Evolutionary conservation across 805 yeast genomes (phyloP), one percentile per base, ranked within the genome.

Genomic region (Schwanniomyces occidentalis): DNA sequence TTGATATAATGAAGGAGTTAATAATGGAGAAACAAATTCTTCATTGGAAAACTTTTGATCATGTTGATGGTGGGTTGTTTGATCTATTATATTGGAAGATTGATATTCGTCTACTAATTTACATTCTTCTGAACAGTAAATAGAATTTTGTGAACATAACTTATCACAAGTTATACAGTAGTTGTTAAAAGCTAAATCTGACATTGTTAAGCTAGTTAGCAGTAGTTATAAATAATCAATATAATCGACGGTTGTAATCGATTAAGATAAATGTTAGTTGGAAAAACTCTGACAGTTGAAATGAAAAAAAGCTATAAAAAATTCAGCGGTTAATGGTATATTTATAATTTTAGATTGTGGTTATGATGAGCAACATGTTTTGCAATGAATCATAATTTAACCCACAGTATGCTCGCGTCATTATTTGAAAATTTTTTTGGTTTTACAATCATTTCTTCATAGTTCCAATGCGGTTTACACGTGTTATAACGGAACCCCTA

Each of bases 131-230:
- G 56, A 48, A 41, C 63, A 58, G 37, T 58, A 58, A 5, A 56
- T 47, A 7, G 52, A 42, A 28, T 47, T 51, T 4, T 51, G 45
- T 13, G 43, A 32, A 40, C 55, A 50, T 25, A 61, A 51, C 44
- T 60, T 52, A 41, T 62, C 67, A 44, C 69, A 63, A 25, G 58
- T 47, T 17, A 63, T 55, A 46, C 69, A 63, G 45, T 60, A 63
- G 45, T 63, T 60, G 41, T 63, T 61, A 43, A 63, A 63, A 52
- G 61, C 61, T 21, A 51, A 48, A 37, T 57, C 61, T 26, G 75
- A 60, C 75, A 71, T 69, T 29, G 15, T n/a, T 27, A 6, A 4
- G 4, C 16, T 37, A 13, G 6, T 29, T n/a, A n/a, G n/a, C n/a
- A n/a, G n/a, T n/a, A n/a, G n/a, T n/a, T n/a, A n/a, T n/a, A n/a